phyloP scores from a whole-genome alignment of 768 basidiomycete genomes.

The Podaxis sp. region DNA sequence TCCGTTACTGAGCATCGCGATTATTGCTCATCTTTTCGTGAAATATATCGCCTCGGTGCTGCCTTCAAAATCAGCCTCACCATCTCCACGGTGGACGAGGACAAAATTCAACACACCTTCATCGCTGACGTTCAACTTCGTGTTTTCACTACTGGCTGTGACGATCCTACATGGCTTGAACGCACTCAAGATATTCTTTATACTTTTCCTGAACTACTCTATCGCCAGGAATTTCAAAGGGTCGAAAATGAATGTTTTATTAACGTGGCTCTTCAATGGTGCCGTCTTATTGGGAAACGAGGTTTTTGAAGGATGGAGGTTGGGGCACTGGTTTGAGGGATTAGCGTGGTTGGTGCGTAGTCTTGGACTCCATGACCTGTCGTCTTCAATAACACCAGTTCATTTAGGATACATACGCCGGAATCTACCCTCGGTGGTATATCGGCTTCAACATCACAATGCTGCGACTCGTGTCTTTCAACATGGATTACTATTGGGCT shows the following conservation, averaged over 20 bases:
- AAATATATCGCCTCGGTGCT: slow-evolving; percentile 50
- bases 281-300: slow-evolving; percentile 78
- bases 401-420: slow-evolving; percentile 62
- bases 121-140: slow-evolving; percentile 53
- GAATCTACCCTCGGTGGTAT: slow-evolving; percentile 90
- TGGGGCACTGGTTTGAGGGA: slow-evolving; percentile 51
- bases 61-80: slow-evolving; percentile 18
- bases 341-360: slow-evolving; percentile 64
- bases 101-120: slow-evolving; percentile 30
- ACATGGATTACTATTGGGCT: slow-evolving; percentile 92
- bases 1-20: slow-evolving; percentile 52
- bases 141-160: slow-evolving; percentile 66
- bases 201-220: slow-evolving; percentile 69
- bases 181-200: slow-evolving; percentile 70
- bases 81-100: slow-evolving; percentile 9
- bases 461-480: slow-evolving; percentile 90
- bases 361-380: background rate
- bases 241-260: slow-evolving; percentile 45
- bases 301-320: slow-evolving; percentile 69
- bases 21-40: slow-evolving; percentile 51
- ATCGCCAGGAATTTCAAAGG: slow-evolving; percentile 50
- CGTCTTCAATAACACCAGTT: background rate
- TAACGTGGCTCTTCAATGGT: slow-evolving; percentile 81
- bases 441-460: slow-evolving; percentile 95
- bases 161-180: slow-evolving; percentile 80